These are phyloP conservation scores for Oenanthe sinensis DNA, from an alignment of 129 eudicot species.

Conservation along the genomic window DNA sequence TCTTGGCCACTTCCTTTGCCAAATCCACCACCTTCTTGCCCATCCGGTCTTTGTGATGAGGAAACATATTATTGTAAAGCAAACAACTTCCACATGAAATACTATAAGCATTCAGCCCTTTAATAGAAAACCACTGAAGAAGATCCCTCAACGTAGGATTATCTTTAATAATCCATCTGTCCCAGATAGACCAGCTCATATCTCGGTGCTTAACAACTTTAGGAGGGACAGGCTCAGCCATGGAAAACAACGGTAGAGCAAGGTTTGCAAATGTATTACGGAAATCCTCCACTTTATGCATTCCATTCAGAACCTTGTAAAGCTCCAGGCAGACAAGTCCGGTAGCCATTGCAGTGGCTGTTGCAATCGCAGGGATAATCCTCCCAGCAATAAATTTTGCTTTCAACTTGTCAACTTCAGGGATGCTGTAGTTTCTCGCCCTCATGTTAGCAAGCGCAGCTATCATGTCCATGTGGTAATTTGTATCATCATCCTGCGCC, in stretches of 20 bases:
- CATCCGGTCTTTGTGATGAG: conserved; percentile 75
- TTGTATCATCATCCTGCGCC: conserved; percentile 67
- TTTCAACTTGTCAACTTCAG: conserved; percentile 74
- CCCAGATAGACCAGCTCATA: conserved; percentile 91
- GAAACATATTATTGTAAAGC: conserved; percentile 81
- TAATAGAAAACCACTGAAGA: conserved; percentile 61
- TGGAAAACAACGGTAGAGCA: conserved; percentile 81
- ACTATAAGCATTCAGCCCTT: conserved; percentile 75
- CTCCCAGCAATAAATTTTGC: conserved; percentile 91
- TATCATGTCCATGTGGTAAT: conserved; percentile 80
- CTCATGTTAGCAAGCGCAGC: conserved; percentile 87
- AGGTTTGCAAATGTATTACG: conserved; percentile 86
- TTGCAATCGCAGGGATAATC: conserved; percentile 86
- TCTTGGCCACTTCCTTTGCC: conserved; percentile 72
- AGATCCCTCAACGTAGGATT: conserved; percentile 65
- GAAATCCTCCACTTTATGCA: conserved; percentile 71
- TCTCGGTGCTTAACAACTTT: conserved; percentile 65
- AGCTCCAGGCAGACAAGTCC: conserved; percentile 87
- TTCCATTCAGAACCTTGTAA: conserved; percentile 65
- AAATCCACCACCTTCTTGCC: conserved; percentile 73
- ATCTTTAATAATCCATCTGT: conserved; percentile 63
- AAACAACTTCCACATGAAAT: conserved; percentile 80
- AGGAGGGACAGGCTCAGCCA: conserved; percentile 77
- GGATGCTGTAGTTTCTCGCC: conserved; percentile 74
- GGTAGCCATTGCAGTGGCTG: conserved; percentile 82